Conservation (phyloP, 352 stramenopile genomes). For the Pythium sp. region DNA sequence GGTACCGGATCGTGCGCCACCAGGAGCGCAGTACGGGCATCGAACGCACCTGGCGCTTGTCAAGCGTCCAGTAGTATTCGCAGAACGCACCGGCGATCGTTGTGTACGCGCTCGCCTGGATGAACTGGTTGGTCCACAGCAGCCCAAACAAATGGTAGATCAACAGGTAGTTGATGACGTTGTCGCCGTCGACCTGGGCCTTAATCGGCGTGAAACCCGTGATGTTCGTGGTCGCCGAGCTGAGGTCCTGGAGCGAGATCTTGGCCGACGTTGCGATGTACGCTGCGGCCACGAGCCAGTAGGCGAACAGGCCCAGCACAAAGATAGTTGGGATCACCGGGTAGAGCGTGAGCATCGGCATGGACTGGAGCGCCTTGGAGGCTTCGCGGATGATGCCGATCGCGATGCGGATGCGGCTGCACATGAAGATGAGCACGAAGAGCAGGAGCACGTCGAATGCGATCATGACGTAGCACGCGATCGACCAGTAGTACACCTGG, state of each 20-base stretch:
- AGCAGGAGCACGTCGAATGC: slow-evolving; percentile 58
- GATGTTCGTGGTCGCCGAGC: slow-evolving; percentile 21
- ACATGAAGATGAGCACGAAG: slow-evolving; percentile 77
- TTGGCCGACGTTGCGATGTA: slow-evolving; percentile 75
- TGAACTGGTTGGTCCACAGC: slow-evolving; percentile 87
- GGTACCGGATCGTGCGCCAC: slow-evolving; percentile 68
- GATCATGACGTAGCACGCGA: slow-evolving; percentile 76
- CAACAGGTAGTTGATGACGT: slow-evolving; percentile 74
- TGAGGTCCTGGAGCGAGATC: slow-evolving; percentile 48
- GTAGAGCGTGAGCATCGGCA: slow-evolving; percentile 78
- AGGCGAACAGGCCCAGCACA: slow-evolving; percentile 57
- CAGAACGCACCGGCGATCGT: slow-evolving; percentile 79
- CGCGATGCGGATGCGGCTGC: slow-evolving; percentile 77
- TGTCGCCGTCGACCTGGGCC: slow-evolving; percentile 48
- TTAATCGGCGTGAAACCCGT: slow-evolving; percentile 26
- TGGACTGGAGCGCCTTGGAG: slow-evolving; percentile 70
- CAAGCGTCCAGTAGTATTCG: slow-evolving; percentile 86
- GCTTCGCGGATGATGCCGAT: slow-evolving; percentile 87
- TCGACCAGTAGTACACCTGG: slow-evolving; percentile 66
- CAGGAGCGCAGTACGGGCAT: slow-evolving; percentile 55
- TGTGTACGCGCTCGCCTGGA: slow-evolving; percentile 71
- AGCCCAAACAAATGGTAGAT: slow-evolving; percentile 84
- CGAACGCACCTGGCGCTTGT: slow-evolving; percentile 56
- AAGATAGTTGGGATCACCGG: slow-evolving; percentile 72
- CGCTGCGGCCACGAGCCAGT: slow-evolving; percentile 74